These are phyloP conservation scores for Corchorus olitorius DNA, from an alignment of 345 rosid species.

Conservation along the genomic window DNA sequence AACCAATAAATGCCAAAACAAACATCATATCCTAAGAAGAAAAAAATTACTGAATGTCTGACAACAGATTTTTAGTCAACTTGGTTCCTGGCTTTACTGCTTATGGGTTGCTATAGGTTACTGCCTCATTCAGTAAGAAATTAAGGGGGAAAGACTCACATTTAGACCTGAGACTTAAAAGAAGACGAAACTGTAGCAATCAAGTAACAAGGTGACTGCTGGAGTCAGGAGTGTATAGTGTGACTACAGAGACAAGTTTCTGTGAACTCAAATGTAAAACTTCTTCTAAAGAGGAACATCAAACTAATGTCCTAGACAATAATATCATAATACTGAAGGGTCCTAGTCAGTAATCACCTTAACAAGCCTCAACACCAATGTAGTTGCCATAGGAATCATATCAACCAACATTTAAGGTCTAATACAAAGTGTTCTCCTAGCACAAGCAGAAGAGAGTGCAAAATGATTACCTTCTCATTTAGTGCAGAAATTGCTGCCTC, in stretches of 20 bases:
- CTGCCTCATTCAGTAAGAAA: not conserved
- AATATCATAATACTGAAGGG: not conserved
- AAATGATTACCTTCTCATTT: slow-evolving; percentile 68
- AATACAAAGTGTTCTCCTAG: not conserved
- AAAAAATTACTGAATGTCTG: not conserved
- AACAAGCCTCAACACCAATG: slow-evolving; percentile 13
- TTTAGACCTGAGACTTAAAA: not conserved
- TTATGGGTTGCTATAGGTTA: not conserved
- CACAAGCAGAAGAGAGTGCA: not conserved
- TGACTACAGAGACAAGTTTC: not conserved
- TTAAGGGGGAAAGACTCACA: not conserved
- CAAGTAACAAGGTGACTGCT: not conserved
- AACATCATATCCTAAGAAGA: not conserved
- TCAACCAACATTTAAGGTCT: not conserved
- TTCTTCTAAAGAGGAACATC: not conserved
- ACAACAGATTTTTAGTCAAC: not conserved
- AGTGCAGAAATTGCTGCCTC: slow-evolving; percentile 69
- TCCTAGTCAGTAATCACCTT: not conserved
- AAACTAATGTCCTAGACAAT: slow-evolving; percentile 2
- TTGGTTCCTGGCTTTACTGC: not conserved
- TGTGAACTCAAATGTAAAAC: not conserved
- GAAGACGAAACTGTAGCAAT: not conserved
- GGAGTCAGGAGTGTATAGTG: not conserved
- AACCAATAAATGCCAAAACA: not conserved
- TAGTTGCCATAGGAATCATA: not conserved